These are phyloP conservation scores for Rubus parviflorus DNA, from an alignment of 306 rosid genomes.

Conservation along the genomic window DNA sequence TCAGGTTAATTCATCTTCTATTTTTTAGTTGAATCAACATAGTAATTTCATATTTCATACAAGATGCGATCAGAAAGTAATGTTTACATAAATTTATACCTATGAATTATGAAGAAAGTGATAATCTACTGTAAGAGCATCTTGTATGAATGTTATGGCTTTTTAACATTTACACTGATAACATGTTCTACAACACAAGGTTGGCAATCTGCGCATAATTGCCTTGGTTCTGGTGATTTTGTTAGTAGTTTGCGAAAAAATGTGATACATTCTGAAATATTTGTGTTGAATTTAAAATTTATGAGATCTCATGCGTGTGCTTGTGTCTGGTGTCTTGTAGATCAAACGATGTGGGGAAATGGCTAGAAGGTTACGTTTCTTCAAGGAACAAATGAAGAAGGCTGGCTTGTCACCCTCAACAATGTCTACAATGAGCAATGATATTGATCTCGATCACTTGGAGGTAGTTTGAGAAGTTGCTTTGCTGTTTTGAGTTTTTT, in stretches of 20 bases:
- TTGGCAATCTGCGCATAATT: background rate
- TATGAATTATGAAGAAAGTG: no score
- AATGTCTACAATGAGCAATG: constrained; percentile 26
- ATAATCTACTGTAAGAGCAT: no score
- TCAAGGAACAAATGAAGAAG: constrained; percentile 73
- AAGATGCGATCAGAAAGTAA: background rate
- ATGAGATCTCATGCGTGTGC: background rate
- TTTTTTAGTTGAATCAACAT: background rate
- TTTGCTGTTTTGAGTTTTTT: background rate
- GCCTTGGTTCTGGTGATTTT: background rate
- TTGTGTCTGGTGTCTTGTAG: constrained; percentile 27
- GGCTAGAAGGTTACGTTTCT: constrained; percentile 69
- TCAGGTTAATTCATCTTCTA: constrained; percentile 48
- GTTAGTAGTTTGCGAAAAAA: background rate
- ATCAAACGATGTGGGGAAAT: constrained; percentile 81
- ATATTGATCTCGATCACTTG: constrained; percentile 58
- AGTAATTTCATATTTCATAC: background rate
- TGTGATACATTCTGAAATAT: background rate
- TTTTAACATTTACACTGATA: no score
- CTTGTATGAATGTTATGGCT: no score
- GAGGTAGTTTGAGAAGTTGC: constrained; percentile 53
- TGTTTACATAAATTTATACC: no score
- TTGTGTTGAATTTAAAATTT: background rate
- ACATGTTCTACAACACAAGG: no score
- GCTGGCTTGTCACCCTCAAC: constrained; percentile 50